Evolutionary conservation across 2,329 filamentous ascomycete species (phyloP), one percentile per base, ranked within the genome.

Genomic region (Cladophialophora chaetospira): DNA sequence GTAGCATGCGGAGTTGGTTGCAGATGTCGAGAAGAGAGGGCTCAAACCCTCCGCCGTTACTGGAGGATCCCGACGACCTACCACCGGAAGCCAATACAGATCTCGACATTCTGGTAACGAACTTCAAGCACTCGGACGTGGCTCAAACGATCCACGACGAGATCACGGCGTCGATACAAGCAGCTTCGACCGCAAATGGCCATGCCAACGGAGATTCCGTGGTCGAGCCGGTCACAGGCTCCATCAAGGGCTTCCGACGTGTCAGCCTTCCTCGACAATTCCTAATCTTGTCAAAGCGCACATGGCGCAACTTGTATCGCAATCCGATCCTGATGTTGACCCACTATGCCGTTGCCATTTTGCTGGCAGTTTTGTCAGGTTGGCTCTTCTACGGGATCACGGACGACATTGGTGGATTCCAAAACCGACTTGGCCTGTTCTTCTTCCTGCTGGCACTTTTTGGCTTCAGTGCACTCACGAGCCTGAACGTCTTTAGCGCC

Each of bases 261-360:
- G 82, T 97, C 55, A 86, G 93, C 44, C 86, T 92, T 64, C 67
- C 82, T 6, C 82, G 87, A 40, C 94, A 99, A 72, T 97, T 99
- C 73, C 69, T 87, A 53, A 97, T 99, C 65, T 79, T 99, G 10
- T 96, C 93, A 0, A 82, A 86, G 67, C 85, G 94, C 43, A 99
- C 94, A 0, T 99, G 93, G 93, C 91, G 89, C 69, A 99, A 99
- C 69, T 81, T 99, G 5, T 97, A 99, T 77, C 87, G 94, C 55
- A 97, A 99, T 71, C 94, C 94, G 1, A 92, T 97, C 83, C 79
- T 99, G 58, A 99, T 99, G 94, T 82, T 99, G 56, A 97, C 92
- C 0, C 94, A 99, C 74, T 99, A 97, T 70, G 94, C 94, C 33
- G 97, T 97, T 65, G 91, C 94, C 5, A 97, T 99, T 59, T 77